Base-by-base conservation (phyloP, 345 rosid genomes). In the Eucalyptus cladocalyx region DNA sequence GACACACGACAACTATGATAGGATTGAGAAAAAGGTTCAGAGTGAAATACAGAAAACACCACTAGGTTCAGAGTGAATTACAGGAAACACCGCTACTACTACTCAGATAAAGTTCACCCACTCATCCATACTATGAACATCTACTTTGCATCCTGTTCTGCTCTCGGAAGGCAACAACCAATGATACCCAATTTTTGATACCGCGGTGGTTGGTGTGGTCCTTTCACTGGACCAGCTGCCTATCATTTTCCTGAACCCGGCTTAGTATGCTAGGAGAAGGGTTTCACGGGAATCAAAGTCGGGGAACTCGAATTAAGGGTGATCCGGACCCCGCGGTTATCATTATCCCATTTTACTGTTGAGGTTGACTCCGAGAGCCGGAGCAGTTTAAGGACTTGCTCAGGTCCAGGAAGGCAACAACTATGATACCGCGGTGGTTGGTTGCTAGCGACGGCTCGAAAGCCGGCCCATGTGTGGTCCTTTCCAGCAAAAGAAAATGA, bases 1-100 rank as follows among this genome's bases (percentile, higher is more conserved):
- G 8, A 6, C 6, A 15, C 17, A 0, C 8, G 0, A 60, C 69
- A 6, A 58, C 1, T 3, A 30, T 13, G 69, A 62, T 62, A 30
- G 17, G 8, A 62, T 62, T 28, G 65, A 26, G 26, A 17, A 58
- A 5, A 58, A 26, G 6, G 12, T n/a, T n/a, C n/a, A n/a, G n/a
- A n/a, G 65, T 10, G 62, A 56, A 56, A 11, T 2, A 26, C 15
- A 4, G 3, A 6, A 30, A 6, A 30, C 8, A 13, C 34, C 65
- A 26, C n/a, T 58, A 62, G n/a, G n/a, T n/a, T n/a, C n/a, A n/a
- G n/a, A n/a, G 65, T 10, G 62, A 56, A 56, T 28, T 2, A 26
- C 15, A 4, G 3, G 13, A 30, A 6, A 30, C 8, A 13, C 34
- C 65, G 11, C n/a, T 58, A 62, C 62, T 6, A 30, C 9, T 62